Base-by-base conservation (phyloP, 31 red algal species). In the Porphyra umbilicalis region DNA sequence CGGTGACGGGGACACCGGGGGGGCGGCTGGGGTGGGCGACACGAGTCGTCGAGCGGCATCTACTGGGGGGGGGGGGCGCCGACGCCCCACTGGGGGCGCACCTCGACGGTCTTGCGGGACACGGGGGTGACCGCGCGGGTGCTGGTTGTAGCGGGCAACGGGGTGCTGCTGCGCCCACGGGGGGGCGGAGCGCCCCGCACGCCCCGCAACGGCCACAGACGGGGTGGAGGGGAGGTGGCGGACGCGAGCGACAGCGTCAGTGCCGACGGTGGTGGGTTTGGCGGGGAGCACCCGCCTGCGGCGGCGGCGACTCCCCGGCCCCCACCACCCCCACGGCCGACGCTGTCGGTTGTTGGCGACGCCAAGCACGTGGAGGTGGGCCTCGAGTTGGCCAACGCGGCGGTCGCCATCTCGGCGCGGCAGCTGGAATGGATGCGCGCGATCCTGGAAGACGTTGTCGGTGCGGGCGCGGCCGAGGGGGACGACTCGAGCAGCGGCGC, bases 321-420 rank as follows among this genome's bases (percentile, higher is more conserved):
- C 81, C 78, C n/a, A 77, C 84, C 20, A 79, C 79, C 30, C 75
- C 89, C 30, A 31, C 74, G 18, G 75, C 79, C 76, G 38, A 85
- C 29, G 35, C 83, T 25, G 35, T n/a, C n/a, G n/a, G n/a, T n/a
- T n/a, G 67, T 81, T 34, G 78, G 32, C 33, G 83, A 32, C 77
- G 89, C 84, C 35, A 77, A 84, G 36, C 89, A 91, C 77, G 77
- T 85, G 29, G 84, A 91, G 33, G 78, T 91, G 16, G 84, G 86
- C 15, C 80, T 91, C 10, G 84, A 91, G 81, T 33, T 91, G 35
- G 89, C 86, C 75, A 85, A 91, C 30, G 80, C 89, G 33, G 39
- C 18, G 46, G 46, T 91, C 76, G 83, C 82, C 75, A 78, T 91
- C 11, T 87, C 83, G 16, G 84, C 89, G 11, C 42, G 89, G 34